Conservation (phyloP, 2,329 filamentous ascomycete genomes). For the Achaetomium macrosporum region DNA sequence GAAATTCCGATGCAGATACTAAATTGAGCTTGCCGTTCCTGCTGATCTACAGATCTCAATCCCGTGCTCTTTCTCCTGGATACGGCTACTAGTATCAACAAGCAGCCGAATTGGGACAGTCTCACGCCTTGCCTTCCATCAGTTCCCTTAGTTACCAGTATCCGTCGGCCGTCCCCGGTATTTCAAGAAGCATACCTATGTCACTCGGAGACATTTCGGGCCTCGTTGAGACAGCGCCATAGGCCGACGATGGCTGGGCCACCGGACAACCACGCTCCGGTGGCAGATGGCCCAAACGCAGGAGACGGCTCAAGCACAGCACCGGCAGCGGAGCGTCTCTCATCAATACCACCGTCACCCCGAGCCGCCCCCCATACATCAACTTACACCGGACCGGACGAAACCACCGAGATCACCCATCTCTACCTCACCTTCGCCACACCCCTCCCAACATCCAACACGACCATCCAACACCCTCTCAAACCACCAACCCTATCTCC, state of each 20-base stretch:
- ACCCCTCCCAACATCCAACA: constrained; percentile 29
- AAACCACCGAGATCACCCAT: constrained; percentile 28
- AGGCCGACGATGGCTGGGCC: background rate
- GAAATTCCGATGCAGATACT: background rate
- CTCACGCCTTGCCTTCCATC: too few relatives aligned
- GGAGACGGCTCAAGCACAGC: background rate
- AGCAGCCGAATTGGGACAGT: too few relatives aligned
- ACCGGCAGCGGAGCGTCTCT: background rate
- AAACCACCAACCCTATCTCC: background rate
- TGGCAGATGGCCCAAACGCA: background rate
- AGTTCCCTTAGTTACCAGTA: too few relatives aligned
- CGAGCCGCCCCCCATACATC: background rate
- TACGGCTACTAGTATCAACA: too few relatives aligned
- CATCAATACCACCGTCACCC: background rate
- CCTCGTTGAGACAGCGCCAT: too few relatives aligned
- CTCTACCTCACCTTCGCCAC: constrained; percentile 40
- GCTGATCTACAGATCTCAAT: too few relatives aligned
- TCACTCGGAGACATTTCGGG: too few relatives aligned
- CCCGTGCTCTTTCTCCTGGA: too few relatives aligned
- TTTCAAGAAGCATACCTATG: too few relatives aligned
- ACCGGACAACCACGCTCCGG: background rate
- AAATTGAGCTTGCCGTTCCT: too few relatives aligned
- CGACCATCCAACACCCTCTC: constrained; percentile 6
- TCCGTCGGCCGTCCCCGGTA: too few relatives aligned
- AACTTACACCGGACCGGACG: background rate